Base-by-base conservation (phyloP, 2,329 filamentous ascomycete species). In the Bipolaris zeicola region DNA sequence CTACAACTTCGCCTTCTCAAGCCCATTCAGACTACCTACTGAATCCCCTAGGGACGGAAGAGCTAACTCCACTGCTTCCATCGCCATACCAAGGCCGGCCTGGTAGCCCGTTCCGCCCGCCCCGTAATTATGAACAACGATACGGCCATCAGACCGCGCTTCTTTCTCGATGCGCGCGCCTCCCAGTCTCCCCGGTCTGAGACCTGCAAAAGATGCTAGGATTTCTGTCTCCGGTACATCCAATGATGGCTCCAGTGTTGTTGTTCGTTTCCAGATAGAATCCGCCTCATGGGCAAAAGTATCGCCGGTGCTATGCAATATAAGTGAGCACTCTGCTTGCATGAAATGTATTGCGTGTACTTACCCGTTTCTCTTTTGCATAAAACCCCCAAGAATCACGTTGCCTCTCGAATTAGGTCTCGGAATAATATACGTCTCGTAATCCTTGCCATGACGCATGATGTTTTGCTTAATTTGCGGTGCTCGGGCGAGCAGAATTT, bases 351-450 rank as follows among this genome's bases (percentile, higher is more conserved):
- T 11, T 28, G 6, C 6, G 18, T 24, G n/a, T 13, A 39, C 58
- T 16, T 55, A 62, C 63, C 51, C 42, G 7, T 60, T 48, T 31
- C 57, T 57, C 48, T 64, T 64, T 43, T 65, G 63, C 63, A 65
- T 65, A 16, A 45, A 65, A 1, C 61, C 63, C 37, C 63, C 63
- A 31, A 65, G 61, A 16, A 65, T 59, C 14, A 65, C 44, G 18
- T 64, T 65, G 5, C 63, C 63, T 26, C 62, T 65, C 5, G 63
- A 65, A 24, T 57, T 49, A 5, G 63, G 61, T n/a, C 63, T 50
- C 11, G 63, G 63, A 44, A 64, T 65, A 11, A 65, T 62, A 20
- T 65, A 65, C 13, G 63, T 65, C 26, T 65, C 61, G 26, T 65
- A 64, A 20, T 65, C 63, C 24, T 55, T 62, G 3, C 63, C 63